Base-by-base conservation (phyloP, 1,139 yeast species). In the Yamadazyma blattariae region DNA sequence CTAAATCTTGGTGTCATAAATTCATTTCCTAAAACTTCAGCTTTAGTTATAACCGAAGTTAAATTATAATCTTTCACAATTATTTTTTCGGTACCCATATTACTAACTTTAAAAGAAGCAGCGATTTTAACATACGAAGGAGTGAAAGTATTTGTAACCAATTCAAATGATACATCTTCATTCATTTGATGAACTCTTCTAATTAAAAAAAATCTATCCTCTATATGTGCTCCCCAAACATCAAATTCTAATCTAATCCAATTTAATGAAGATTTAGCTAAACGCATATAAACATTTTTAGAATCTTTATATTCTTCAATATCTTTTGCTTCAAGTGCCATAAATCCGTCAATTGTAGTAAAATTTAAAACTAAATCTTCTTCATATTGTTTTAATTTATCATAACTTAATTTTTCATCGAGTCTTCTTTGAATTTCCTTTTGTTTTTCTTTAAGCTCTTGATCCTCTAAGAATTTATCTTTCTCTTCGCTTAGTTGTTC, bases 191-290 rank as follows among this genome's bases (percentile, higher is more conserved):
- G 31, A 3, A 31, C 30, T 29, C 50, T 34, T 18, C 45, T 44
- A 5, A 63, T 33, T 12, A 56, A 40, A 25, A 49, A 49, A 30
- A 56, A 53, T 7, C 42, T 34, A 3, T 43, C 39, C 5, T 39
- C 41, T 2, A 49, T 33, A 12, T 40, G 57, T 22, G 39, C 27
- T 0, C 68, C 73, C 75, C 74, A 68, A 1, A 49, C 30, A 36
- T 57, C 51, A 32, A 50, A 54, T 28, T 55, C 62, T 9, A 66
- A 46, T 17, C 67, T 39, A 1, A 61, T 35, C 72, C 72, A 67
- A 7, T 34, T 18, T 1, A 54, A 34, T 1, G 25, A 26, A 28
- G 56, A 48, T 1, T 40, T 24, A 1, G 31, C 25, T 23, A 66
- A 39, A 4, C 44, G 44, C 4, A 31, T 23, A 27, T 45, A 45